A percentile compares a stretch with the other conserved stretches of the same genome.
Evolutionary conservation across 2,329 filamentous ascomycete species (phyloP).

Genomic region (Ascochyta pisi): DNA sequence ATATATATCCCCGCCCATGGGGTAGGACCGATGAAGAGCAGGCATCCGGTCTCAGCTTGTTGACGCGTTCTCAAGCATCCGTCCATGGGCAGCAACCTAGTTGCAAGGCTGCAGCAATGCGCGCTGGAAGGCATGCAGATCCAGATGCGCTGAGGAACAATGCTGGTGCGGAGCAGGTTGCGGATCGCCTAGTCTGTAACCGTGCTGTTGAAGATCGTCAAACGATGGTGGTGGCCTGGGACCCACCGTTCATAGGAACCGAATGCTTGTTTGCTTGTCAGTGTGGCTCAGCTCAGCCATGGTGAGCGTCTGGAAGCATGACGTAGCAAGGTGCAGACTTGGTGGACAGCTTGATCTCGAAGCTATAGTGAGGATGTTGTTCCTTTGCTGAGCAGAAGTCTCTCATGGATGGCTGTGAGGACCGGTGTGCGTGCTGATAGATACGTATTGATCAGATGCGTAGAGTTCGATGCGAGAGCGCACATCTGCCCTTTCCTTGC

Average conservation of each 20-base stretch:
- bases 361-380: not conserved
- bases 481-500: not conserved
- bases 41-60: constrained; percentile 14
- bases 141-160: constrained; percentile 22
- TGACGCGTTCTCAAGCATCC: constrained; percentile 14
- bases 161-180: constrained; percentile 27
- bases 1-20: constrained; percentile 19
- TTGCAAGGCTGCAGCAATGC: constrained; percentile 20
- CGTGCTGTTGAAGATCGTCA: constrained; percentile 25
- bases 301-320: not conserved
- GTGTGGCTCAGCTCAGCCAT: constrained; percentile 9
- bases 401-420: too few relatives aligned
- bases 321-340: not conserved
- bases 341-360: not conserved
- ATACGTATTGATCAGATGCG: not conserved
- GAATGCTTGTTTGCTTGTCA: constrained; percentile 17
- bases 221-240: constrained; percentile 27
- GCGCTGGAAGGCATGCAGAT: constrained; percentile 23
- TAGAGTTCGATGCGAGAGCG: not conserved
- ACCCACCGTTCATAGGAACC: constrained; percentile 10
- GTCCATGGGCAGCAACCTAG: constrained; percentile 19
- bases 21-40: constrained; percentile 15
- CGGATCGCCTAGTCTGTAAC: constrained; percentile 33
- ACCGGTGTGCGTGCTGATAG: not conserved
- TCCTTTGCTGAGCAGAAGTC: not conserved